phyloP scores from a whole-genome alignment of 805 yeast species.

The Yarrowia porcina region DNA sequence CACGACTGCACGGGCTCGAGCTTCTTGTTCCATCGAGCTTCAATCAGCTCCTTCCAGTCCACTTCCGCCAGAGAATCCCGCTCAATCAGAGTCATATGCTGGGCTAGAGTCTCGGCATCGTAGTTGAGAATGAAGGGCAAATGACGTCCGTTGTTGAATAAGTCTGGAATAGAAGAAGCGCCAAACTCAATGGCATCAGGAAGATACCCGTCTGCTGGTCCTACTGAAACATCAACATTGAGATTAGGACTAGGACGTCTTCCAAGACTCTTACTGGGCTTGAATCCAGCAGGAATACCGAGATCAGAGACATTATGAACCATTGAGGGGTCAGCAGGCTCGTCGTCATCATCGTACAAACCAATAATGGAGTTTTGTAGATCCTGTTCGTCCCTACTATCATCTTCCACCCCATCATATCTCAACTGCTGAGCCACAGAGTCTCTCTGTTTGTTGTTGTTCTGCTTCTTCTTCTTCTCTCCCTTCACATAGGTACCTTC shows the following conservation, averaged over 20 bases:
- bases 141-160: slow-evolving; percentile 50
- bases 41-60: slow-evolving; percentile 88
- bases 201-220: background rate
- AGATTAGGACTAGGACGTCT: background rate
- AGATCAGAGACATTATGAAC: background rate
- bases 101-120: slow-evolving; percentile 63
- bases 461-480: background rate
- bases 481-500: slow-evolving; percentile 54
- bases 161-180: background rate
- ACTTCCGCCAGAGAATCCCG: slow-evolving; percentile 76
- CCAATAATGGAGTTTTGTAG: slow-evolving; percentile 7
- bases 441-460: background rate
- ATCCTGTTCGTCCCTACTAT: background rate
- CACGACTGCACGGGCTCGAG: slow-evolving; percentile 74
- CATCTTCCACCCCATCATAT: background rate
- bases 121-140: slow-evolving; percentile 78
- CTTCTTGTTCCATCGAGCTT: slow-evolving; percentile 67
- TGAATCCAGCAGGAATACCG: slow-evolving; percentile 16
- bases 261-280: slow-evolving; percentile 12
- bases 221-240: background rate
- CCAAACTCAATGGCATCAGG: slow-evolving; percentile 18
- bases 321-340: background rate
- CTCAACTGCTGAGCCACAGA: background rate
- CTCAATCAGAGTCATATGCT: slow-evolving; percentile 84
- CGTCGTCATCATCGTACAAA: background rate